Base-by-base conservation (phyloP, 1,284 basidiomycete species). In the Trichosporon sp. region DNA sequence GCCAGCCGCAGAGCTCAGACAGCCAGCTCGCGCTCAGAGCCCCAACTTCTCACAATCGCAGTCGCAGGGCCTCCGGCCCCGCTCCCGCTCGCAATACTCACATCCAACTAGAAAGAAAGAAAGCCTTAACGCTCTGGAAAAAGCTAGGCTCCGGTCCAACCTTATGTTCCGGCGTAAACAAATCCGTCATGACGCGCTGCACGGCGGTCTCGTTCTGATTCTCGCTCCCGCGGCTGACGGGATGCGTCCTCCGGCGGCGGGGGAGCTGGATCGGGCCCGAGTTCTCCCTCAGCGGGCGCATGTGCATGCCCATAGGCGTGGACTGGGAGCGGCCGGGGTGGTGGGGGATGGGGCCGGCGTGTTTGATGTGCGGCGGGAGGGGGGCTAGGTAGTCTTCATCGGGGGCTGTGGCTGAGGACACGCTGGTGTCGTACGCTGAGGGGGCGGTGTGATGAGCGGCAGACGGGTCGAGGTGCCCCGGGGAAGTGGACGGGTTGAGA, bases 71-170 rank as follows among this genome's bases (percentile, higher is more conserved):
- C 36, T 13, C n/a, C 37, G 32, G 31, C 37, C 6, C 37, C 9
- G 16, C 11, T 23, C 21, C n/a, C n/a, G n/a, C n/a, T n/a, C n/a
- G n/a, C n/a, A n/a, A n/a, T n/a, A 74, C 76, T 72, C 68, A 78
- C 69, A 83, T 67, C 80, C 81, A 83, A 23, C 72, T 76, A 7
- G 74, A 76, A 29, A 69, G 69, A 29, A 77, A 65, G 27, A 80
- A 76, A 9, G 81, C 81, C 49, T 71, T 72, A 37, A 78, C 49
- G 56, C 74, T 78, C 16, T 65, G 62, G 52, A 64, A 8, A 59
- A 73, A 77, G 0, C 76, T 79, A n/a, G 82, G 82, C 23, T 78
- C 78, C 49, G 75, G 70, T 7, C 75, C 73, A 57, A 82, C 70
- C 32, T 74, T 76, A 34, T 70, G 70, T 56, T 80, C 77, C 3